Percentiles rank a stretch among this genome's conserved stretches.
These are phyloP conservation scores for Phytophthora boehmeriae DNA, from an alignment of 352 stramenopile genomes.

Conservation along the genomic window DNA sequence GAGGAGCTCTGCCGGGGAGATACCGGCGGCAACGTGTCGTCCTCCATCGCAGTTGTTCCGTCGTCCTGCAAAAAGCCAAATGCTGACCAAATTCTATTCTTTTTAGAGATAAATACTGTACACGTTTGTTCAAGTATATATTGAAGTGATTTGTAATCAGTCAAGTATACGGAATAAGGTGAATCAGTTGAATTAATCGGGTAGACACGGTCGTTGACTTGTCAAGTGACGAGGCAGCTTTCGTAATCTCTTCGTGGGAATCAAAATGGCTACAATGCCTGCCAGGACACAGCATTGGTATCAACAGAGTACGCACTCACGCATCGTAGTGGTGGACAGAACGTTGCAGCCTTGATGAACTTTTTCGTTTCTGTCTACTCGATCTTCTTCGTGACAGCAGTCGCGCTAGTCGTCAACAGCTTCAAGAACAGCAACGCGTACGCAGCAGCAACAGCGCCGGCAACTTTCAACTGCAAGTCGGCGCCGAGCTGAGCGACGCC, in stretches of 20 bases:
- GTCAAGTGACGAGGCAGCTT: too few species aligned
- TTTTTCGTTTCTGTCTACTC: conserved; percentile 3
- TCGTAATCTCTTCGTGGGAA: too few species aligned
- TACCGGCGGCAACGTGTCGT: neutral
- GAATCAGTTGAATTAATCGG: too few species aligned
- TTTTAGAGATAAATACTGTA: too few species aligned
- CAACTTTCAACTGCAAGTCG: conserved; percentile 57
- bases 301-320: too few species aligned
- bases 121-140: too few species aligned
- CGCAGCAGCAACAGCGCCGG: conserved; percentile 37
- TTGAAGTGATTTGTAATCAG: too few species aligned
- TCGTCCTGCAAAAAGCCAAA: neutral
- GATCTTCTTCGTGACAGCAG: conserved; percentile 16
- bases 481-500: conserved; percentile 46
- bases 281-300: too few species aligned
- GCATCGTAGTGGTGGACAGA: too few species aligned
- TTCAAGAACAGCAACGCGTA: conserved; percentile 61
- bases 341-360: neutral
- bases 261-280: too few species aligned
- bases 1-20: neutral
- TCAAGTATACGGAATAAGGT: too few species aligned
- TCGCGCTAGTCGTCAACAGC: conserved; percentile 12
- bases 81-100: neutral
- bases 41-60: neutral
- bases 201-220: too few species aligned